Evolutionary conservation across 2,329 filamentous ascomycete genomes (phyloP).

Genomic region (Diaporthe citrichinensis): DNA sequence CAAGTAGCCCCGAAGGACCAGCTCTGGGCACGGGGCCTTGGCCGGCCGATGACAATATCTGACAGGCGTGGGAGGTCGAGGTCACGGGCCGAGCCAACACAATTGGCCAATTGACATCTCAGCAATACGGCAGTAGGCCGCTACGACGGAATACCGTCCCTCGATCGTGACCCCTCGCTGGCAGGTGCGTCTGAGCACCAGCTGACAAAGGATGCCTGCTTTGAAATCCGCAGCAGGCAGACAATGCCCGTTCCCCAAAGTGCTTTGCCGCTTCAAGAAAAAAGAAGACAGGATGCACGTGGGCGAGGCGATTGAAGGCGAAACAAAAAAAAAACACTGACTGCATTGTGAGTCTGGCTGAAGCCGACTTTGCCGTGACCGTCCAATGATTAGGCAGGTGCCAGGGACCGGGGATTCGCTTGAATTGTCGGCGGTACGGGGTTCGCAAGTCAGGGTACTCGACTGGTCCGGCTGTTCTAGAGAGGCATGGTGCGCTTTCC

Average conservation of each 20-base stretch:
- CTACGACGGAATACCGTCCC: background rate
- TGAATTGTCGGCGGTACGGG: conserved; percentile 36
- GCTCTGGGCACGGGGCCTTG: conserved; percentile 32
- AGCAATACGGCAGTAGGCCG: conserved; percentile 1
- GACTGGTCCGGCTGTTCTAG: background rate
- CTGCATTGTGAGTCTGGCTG: conserved; percentile 5
- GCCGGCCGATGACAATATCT: conserved; percentile 38
- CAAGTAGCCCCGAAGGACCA: background rate
- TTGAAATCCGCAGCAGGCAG: conserved; percentile 16
- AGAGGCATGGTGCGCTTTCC: conserved; percentile 1
- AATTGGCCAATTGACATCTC: conserved; percentile 9
- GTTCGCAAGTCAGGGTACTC: conserved; percentile 15
- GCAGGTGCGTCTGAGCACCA: background rate
- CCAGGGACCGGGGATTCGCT: conserved; percentile 31
- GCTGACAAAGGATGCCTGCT: background rate
- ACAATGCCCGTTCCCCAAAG: background rate
- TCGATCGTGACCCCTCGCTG: conserved; percentile 8
- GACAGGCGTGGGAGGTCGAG: conserved; percentile 27
- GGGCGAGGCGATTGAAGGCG: background rate
- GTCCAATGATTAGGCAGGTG: conserved; percentile 31
- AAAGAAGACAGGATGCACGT: background rate
- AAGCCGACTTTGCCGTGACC: conserved; percentile 33
- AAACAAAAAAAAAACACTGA: background rate
- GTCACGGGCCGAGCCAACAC: conserved; percentile 13
- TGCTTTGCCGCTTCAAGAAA: background rate